phyloP scores from a whole-genome alignment of 2,329 filamentous ascomycete species.

The Sporothrix pseudoabietina region DNA sequence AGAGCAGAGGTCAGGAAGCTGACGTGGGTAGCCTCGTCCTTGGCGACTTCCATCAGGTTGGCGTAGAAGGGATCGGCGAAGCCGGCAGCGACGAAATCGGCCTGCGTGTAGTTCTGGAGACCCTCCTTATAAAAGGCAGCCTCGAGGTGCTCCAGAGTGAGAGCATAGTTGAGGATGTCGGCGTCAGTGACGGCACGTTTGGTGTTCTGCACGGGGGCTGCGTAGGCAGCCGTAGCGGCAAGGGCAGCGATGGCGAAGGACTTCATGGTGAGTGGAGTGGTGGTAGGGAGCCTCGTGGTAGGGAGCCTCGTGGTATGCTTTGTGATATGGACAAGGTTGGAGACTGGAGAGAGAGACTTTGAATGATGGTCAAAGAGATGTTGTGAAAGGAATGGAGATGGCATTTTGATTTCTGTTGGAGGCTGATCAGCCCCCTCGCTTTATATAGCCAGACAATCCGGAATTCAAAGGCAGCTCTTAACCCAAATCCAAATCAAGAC shows the following conservation, averaged over 20 bases:
- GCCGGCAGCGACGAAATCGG: slow-evolving; percentile 4
- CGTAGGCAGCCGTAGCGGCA: slow-evolving; percentile 3
- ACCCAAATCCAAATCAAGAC: neutral
- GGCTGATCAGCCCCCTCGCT: neutral
- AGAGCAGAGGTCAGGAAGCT: slow-evolving; percentile 13
- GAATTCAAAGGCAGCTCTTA: neutral
- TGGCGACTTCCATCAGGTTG: slow-evolving; percentile 10
- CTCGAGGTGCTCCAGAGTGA: slow-evolving; percentile 13
- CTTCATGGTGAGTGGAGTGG: slow-evolving; percentile 6
- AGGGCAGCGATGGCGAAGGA: slow-evolving; percentile 4
- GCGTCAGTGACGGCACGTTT: slow-evolving; percentile 10
- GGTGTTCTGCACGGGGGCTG: slow-evolving; percentile 9
- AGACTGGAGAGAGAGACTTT: neutral
- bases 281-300: neutral
- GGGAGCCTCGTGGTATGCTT: neutral
- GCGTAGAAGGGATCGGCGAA: slow-evolving; percentile 10
- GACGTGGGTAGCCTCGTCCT: slow-evolving; percentile 15
- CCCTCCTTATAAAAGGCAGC: slow-evolving; percentile 9
- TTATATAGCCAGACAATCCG: slow-evolving; percentile 2
- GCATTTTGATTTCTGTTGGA: neutral
- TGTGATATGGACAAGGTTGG: neutral
- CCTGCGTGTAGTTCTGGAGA: slow-evolving; percentile 11
- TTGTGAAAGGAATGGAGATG: slow-evolving; percentile 5
- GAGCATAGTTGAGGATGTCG: slow-evolving; percentile 15
- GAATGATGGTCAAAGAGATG: slow-evolving; percentile 9